Evolutionary conservation across 331 rosid genomes (phyloP).

Genomic region (Malus hybrid): DNA sequence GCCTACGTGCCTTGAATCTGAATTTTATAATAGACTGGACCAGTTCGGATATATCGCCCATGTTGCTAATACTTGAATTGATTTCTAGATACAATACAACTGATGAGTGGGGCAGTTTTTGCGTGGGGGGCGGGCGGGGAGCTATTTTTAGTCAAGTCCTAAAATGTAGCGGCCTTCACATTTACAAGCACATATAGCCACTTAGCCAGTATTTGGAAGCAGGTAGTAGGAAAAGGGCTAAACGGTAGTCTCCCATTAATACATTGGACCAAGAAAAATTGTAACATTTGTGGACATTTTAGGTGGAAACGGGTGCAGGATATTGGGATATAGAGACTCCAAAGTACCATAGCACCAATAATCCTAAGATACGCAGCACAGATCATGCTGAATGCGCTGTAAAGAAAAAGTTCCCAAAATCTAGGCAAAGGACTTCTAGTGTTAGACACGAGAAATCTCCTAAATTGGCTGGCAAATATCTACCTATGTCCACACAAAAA

Average conservation of each 20-base stretch:
- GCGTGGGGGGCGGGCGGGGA: neutral
- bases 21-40: neutral
- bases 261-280: neutral
- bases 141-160: neutral
- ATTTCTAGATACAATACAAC: neutral
- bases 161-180: neutral
- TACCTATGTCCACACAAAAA: neutral
- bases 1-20: neutral
- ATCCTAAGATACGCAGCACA: neutral
- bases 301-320: neutral
- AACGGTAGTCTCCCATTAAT: neutral
- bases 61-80: neutral
- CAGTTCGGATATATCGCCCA: neutral
- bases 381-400: too few relatives aligned
- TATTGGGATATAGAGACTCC: neutral
- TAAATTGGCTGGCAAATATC: neutral
- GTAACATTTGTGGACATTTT: neutral
- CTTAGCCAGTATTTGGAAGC: neutral
- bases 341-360: neutral
- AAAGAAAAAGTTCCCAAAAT: neutral
- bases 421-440: neutral
- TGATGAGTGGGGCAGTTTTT: neutral
- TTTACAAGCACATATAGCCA: neutral
- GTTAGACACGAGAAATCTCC: neutral
- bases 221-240: neutral